Conservation (phyloP, 345 rosid species). For the Bruguiera sexangula region DNA sequence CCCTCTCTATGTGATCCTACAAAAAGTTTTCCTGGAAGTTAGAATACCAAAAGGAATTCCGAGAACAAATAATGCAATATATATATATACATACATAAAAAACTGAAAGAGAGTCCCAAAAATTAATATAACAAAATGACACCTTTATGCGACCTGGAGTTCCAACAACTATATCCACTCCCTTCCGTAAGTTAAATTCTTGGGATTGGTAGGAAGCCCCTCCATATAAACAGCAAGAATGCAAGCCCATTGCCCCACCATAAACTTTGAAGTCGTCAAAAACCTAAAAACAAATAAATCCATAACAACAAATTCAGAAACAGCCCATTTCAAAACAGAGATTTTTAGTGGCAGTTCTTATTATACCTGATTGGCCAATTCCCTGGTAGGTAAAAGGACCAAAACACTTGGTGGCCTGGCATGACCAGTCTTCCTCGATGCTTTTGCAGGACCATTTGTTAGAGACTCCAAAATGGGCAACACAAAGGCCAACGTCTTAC, state of each 20-base stretch:
- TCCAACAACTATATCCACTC: constrained; percentile 87
- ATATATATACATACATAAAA: not conserved
- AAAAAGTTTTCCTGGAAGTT: constrained; percentile 4
- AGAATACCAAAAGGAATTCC: not conserved
- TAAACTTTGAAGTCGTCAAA: constrained; percentile 75
- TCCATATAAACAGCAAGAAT: constrained; percentile 85
- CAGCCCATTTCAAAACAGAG: not conserved
- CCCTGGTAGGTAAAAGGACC: constrained; percentile 94
- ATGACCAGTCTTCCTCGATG: constrained; percentile 61
- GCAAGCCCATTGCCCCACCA: constrained; percentile 75
- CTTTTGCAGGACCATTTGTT: constrained; percentile 64
- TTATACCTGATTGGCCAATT: constrained; percentile 83
- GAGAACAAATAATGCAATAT: not conserved
- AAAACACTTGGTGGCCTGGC: constrained; percentile 85
- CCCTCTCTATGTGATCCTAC: constrained; percentile 86
- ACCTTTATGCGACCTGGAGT: constrained; percentile 98
- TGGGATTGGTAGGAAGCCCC: constrained; percentile 71
- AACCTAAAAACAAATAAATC: constrained; percentile 38
- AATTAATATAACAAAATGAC: not conserved
- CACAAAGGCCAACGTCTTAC: constrained; percentile 95
- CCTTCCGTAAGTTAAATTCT: constrained; percentile 61
- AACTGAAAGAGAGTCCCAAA: not conserved
- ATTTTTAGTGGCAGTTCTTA: not conserved
- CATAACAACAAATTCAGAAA: not conserved
- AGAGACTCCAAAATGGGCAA: constrained; percentile 89